Evolutionary conservation across 2,329 filamentous ascomycete genomes (phyloP), one percentile per base, ranked within the genome.

Genomic region (Paraphoma sp.): DNA sequence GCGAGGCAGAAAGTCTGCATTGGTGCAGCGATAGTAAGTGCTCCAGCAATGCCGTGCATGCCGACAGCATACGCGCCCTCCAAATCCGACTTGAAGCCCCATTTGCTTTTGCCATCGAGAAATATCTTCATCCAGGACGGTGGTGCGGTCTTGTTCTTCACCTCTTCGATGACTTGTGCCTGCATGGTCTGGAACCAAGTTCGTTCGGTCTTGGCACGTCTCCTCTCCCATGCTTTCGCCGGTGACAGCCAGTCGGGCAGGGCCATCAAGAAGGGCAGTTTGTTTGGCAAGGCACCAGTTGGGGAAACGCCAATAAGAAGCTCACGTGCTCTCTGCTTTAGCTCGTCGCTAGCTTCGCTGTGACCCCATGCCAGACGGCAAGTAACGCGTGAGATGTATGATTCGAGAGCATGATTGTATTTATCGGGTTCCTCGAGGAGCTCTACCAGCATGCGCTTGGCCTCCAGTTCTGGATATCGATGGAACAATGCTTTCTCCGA

Each of bases 1-100:
- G 79, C 79, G n/a, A 81, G 70, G 56, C 77, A 80, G 62, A 81
- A 81, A 3, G 73, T 78, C 59, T 81, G 78, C 77, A 81, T 80
- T 0, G 78, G 78, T 5, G 78, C 79, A 1, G 80, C 79, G 33
- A 81, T 80, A 2, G 79, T 81, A 7, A 81, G 64, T 18, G 79
- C 79, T 33, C 79, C 79, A 12, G 79, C 79, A 41, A 81, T 80
- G 5, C 78, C 79, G 50, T 80, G 78, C 80, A 81, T 81, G 6
- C 79, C 80, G 14, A 82, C 79, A 48, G 76, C 77, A 57, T 78
- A 81, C 2, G 79, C 78, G 6, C 78, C 79, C 58, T 82, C 80
- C 1, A 77, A 57, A n/a, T 80, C 77, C 30, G 76, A 76, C 14
- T 71, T 67, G 63, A 81, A 80, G 11, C 73, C 76, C 70, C 75